Evolutionary conservation across 176 grass and related monocot species (phyloP).

Genomic region (Avena sativa): DNA sequence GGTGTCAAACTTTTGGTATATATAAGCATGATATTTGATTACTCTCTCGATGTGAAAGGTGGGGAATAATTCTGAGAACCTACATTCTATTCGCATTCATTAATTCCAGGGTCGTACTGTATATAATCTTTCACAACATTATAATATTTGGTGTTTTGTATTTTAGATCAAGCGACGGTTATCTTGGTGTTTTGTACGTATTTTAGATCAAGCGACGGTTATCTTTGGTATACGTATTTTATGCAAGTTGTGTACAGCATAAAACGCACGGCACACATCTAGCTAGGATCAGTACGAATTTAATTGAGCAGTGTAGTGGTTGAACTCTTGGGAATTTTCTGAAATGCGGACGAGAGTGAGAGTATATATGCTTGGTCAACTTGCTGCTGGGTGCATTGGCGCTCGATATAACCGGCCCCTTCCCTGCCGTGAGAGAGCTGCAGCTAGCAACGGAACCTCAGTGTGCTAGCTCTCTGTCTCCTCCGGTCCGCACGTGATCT

Average conservation of each 20-base stretch:
- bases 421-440: background rate
- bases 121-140: background rate
- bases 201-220: background rate
- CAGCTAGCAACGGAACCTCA: too few relatives aligned
- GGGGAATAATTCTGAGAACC: background rate
- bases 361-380: slow-evolving; percentile 37
- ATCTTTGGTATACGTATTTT: background rate
- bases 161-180: background rate
- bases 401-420: slow-evolving; percentile 31
- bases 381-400: background rate
- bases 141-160: background rate
- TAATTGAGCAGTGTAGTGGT: slow-evolving; percentile 32
- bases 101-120: background rate
- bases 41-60: too few relatives aligned
- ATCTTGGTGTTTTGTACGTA: background rate
- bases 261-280: too few relatives aligned
- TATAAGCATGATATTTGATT: too few relatives aligned
- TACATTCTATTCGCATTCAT: background rate
- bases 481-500: background rate
- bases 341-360: background rate
- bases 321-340: slow-evolving; percentile 5
- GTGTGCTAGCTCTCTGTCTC: too few relatives aligned
- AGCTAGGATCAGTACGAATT: background rate
- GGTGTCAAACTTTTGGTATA: too few relatives aligned
- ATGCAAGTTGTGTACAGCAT: background rate